Evolutionary conservation across 805 yeast genomes (phyloP).

Genomic region (Debaryomyces maramus): DNA sequence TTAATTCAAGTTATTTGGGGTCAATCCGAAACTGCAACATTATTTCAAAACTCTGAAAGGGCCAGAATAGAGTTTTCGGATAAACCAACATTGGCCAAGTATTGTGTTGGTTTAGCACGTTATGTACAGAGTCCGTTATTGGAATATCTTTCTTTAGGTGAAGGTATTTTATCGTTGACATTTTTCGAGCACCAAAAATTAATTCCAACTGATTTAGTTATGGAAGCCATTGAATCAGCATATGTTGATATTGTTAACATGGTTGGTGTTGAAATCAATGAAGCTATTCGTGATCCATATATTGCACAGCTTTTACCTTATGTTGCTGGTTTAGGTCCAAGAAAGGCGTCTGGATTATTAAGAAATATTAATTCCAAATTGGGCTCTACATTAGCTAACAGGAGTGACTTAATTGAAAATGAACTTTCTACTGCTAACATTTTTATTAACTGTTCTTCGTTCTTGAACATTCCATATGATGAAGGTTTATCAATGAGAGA

Average conservation of each 20-base stretch:
- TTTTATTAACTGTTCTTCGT: conserved; percentile 90
- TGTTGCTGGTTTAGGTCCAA: conserved; percentile 91
- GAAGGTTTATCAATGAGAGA: conserved; percentile 56
- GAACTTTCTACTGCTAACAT: conserved; percentile 76
- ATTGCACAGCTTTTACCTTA: conserved; percentile 70
- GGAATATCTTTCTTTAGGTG: conserved; percentile 81
- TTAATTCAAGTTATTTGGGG: conserved; percentile 74
- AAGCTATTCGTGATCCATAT: conserved; percentile 76
- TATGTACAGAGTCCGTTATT: conserved; percentile 90
- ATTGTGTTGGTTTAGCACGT: conserved; percentile 87
- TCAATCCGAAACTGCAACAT: conserved; percentile 88
- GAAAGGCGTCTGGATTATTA: conserved; percentile 86
- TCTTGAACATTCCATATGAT: conserved; percentile 73
- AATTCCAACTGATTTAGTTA: conserved; percentile 60
- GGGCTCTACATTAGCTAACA: conserved; percentile 60
- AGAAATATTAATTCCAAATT: conserved; percentile 68
- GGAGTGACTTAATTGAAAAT: conserved; percentile 83
- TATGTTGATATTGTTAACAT: conserved; percentile 88
- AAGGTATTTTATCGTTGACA: conserved; percentile 66
- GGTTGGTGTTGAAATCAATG: conserved; percentile 93
- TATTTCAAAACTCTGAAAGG: conserved; percentile 76
- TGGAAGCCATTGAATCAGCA: conserved; percentile 70
- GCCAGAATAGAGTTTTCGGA: conserved; percentile 82
- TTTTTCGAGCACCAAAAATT: conserved; percentile 75
- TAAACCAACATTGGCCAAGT: conserved; percentile 74